Conservation (phyloP, 176 grass and related monocot species). For the Rhipidocladum racemiflorum region DNA sequence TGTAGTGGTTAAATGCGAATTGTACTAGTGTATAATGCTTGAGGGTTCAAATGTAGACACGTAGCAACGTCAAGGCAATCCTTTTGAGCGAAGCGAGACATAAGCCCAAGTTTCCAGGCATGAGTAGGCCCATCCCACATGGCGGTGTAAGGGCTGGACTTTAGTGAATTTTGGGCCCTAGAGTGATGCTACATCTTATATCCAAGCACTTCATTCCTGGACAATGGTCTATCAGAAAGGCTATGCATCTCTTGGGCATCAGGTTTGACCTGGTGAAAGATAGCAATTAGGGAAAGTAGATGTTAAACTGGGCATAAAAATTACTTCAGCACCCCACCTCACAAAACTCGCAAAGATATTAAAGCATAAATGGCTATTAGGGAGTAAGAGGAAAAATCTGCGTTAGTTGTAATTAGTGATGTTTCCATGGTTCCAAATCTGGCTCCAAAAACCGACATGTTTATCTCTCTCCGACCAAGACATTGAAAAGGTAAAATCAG, state of each 20-base stretch:
- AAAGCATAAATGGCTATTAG: background rate
- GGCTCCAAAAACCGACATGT: background rate
- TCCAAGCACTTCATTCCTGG: background rate
- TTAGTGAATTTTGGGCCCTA: background rate
- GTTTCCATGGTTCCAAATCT: background rate
- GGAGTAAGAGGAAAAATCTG: background rate
- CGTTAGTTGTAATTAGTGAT: background rate
- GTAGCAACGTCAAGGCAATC: background rate
- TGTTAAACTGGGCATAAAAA: background rate
- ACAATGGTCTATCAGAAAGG: background rate
- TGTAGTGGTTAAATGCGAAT: background rate
- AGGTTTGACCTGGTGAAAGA: background rate
- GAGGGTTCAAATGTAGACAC: background rate
- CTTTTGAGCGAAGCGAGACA: background rate
- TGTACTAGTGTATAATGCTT: background rate
- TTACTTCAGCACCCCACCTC: background rate
- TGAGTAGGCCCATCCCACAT: background rate
- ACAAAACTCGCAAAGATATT: slow-evolving; percentile 15
- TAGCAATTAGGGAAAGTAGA: background rate
- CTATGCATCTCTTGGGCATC: background rate
- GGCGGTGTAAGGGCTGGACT: background rate
- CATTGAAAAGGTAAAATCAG: background rate
- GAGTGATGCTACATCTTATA: background rate
- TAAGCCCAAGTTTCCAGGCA: background rate
- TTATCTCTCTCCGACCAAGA: background rate